Conservation (phyloP, 2,329 filamentous ascomycete genomes). For the Cephalotrichum gorgonifer region DNA sequence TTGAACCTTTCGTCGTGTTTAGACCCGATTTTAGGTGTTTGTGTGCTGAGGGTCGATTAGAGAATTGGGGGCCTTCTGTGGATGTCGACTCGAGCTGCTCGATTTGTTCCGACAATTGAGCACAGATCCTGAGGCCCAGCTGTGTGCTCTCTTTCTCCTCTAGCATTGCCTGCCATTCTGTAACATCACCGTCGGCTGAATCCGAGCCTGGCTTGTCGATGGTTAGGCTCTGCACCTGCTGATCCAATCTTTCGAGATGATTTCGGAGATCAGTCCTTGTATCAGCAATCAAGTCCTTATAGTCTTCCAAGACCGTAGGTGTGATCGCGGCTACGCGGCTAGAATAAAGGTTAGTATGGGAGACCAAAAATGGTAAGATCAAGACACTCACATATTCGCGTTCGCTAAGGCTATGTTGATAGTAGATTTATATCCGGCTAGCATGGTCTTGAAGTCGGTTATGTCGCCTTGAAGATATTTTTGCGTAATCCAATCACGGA, state of each 20-base stretch:
- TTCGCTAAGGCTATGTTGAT: conserved; percentile 13
- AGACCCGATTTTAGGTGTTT: conserved; percentile 11
- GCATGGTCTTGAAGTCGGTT: conserved; percentile 24
- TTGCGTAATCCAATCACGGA: conserved; percentile 32
- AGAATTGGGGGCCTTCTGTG: conserved; percentile 9
- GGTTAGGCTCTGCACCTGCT: conserved; percentile 4
- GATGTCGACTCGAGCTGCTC: conserved; percentile 9
- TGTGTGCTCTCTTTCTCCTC: conserved; percentile 14
- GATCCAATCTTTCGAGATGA: conserved; percentile 5
- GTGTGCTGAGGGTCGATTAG: conserved; percentile 10
- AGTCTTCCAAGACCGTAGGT: conserved; percentile 9
- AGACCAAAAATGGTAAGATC: too few relatives aligned
- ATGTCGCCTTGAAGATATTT: conserved; percentile 32
- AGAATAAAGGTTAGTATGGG: too few relatives aligned
- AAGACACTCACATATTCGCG: conserved; percentile 10
- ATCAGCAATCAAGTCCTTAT: conserved; percentile 11
- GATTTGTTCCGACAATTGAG: conserved; percentile 13
- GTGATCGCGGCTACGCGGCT: conserved; percentile 4
- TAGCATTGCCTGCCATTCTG: conserved; percentile 11
- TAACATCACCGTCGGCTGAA: neutral
- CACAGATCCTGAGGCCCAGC: conserved; percentile 12
- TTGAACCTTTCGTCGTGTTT: conserved; percentile 9
- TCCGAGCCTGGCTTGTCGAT: neutral
- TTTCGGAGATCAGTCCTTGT: conserved; percentile 7
- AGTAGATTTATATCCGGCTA: conserved; percentile 27